phyloP scores from a whole-genome alignment of 148 eudicot genomes.

The Fagopyrum tataricum region DNA sequence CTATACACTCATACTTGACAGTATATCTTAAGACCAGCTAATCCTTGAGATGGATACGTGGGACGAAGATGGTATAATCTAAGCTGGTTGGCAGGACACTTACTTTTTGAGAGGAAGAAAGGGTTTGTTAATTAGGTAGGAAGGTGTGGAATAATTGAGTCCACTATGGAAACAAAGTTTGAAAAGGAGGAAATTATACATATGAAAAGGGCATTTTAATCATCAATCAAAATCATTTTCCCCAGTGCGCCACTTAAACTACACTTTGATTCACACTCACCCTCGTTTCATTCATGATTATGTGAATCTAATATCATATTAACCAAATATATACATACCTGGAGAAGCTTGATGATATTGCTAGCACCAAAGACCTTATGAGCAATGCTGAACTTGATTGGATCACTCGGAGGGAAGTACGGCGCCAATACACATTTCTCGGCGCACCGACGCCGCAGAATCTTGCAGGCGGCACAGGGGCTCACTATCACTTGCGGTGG shows the following conservation, averaged over 20 bases:
- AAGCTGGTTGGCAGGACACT: too few species aligned
- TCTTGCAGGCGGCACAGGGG: slow-evolving; percentile 16
- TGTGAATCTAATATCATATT: too few species aligned
- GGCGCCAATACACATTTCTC: slow-evolving; percentile 14
- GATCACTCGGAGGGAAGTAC: slow-evolving; percentile 14
- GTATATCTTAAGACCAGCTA: too few species aligned
- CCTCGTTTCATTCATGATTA: too few species aligned
- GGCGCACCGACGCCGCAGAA: slow-evolving; percentile 2
- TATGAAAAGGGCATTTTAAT: neutral
- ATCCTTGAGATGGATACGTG: too few species aligned
- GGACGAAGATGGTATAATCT: too few species aligned
- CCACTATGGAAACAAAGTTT: neutral
- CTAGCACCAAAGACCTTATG: slow-evolving; percentile 13
- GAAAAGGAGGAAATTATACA: neutral
- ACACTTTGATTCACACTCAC: neutral
- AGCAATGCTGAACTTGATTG: slow-evolving; percentile 8
- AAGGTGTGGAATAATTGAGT: neutral
- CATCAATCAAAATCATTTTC: neutral
- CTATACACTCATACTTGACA: too few species aligned
- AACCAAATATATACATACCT: neutral
- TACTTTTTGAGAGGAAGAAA: neutral
- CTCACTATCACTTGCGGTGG: neutral
- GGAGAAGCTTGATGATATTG: slow-evolving; percentile 14
- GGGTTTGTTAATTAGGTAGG: neutral
- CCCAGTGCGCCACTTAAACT: neutral